Evolutionary conservation across 1,284 basidiomycete genomes (phyloP).

Genomic region (Cryptococcus sp.): DNA sequence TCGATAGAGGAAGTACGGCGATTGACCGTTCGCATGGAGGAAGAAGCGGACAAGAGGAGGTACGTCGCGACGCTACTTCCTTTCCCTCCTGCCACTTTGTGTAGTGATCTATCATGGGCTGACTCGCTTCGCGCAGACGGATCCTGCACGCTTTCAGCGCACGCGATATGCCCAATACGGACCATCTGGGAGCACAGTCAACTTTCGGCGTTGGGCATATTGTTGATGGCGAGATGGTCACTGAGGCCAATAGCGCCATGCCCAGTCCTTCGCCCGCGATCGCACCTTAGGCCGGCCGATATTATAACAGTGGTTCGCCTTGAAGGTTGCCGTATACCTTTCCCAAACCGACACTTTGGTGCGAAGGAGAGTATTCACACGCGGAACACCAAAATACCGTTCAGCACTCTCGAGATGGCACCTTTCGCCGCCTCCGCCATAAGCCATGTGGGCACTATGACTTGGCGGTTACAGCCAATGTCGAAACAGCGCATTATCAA

Average conservation of each 20-base stretch:
- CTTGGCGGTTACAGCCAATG: too few relatives aligned
- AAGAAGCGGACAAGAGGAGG: slow-evolving; percentile 31
- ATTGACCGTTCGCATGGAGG: slow-evolving; percentile 18
- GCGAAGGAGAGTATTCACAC: too few relatives aligned
- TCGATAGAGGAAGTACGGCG: slow-evolving; percentile 18
- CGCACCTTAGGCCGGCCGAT: too few relatives aligned
- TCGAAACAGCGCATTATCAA: too few relatives aligned
- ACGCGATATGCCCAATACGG: slow-evolving; percentile 8
- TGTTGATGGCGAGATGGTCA: background rate
- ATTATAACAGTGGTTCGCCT: background rate
- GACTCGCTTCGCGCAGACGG: background rate
- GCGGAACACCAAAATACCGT: too few relatives aligned
- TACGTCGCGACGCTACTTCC: slow-evolving; percentile 11
- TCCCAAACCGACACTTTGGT: background rate
- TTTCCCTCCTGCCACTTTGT: too few relatives aligned
- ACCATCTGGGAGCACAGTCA: background rate
- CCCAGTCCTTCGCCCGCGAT: slow-evolving; percentile 5
- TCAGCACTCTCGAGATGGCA: too few relatives aligned
- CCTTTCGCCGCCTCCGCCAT: too few relatives aligned
- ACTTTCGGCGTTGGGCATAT: too few relatives aligned
- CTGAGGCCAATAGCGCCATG: background rate
- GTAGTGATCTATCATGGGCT: background rate
- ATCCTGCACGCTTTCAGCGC: slow-evolving; percentile 5
- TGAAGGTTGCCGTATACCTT: background rate
- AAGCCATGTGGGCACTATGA: too few relatives aligned